Conservation (phyloP, 2,329 filamentous ascomycete species). For the Aureobasidium sp. region DNA sequence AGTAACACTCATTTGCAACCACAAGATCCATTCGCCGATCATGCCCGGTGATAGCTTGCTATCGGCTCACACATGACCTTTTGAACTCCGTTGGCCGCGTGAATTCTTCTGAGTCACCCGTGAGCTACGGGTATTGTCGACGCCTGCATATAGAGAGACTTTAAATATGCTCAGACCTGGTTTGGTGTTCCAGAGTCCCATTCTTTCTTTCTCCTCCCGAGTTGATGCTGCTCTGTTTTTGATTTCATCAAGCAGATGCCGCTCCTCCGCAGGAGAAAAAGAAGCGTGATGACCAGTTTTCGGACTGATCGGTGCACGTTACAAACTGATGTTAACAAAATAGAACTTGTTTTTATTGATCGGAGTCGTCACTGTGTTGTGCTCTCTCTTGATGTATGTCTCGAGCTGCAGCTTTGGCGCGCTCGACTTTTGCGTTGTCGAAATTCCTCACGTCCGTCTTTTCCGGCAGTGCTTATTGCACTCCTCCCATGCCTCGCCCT, state of each 20-base stretch:
- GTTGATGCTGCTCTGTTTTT: conserved; percentile 16
- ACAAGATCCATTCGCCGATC: conserved; percentile 35
- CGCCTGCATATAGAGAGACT: conserved; percentile 26
- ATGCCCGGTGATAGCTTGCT: conserved; percentile 32
- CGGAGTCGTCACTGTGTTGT: conserved; percentile 28
- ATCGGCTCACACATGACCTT: conserved; percentile 39
- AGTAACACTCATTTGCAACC: conserved; percentile 24
- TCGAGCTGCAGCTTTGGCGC: conserved; percentile 19
- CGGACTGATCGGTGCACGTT: conserved; percentile 28
- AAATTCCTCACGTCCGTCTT: conserved; percentile 17
- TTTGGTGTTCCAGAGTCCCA: conserved; percentile 21
- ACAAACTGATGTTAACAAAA: conserved; percentile 24
- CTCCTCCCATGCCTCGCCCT: conserved; percentile 18
- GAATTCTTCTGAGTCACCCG: conserved; percentile 34
- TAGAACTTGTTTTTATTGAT: conserved; percentile 22
- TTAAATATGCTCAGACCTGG: conserved; percentile 31
- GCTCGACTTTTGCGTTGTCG: conserved; percentile 20
- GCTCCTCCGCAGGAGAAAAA: conserved; percentile 31
- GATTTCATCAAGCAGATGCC: conserved; percentile 18
- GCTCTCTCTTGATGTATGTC: conserved; percentile 24
- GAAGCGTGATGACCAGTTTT: conserved; percentile 32
- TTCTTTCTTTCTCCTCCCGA: conserved; percentile 9
- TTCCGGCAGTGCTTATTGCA: conserved; percentile 14
- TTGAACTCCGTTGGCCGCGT: conserved; percentile 30
- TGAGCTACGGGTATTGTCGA: conserved; percentile 21